Evolutionary conservation across 2,329 filamentous ascomycete genomes (phyloP).

Genomic region (Penicillium sp.): DNA sequence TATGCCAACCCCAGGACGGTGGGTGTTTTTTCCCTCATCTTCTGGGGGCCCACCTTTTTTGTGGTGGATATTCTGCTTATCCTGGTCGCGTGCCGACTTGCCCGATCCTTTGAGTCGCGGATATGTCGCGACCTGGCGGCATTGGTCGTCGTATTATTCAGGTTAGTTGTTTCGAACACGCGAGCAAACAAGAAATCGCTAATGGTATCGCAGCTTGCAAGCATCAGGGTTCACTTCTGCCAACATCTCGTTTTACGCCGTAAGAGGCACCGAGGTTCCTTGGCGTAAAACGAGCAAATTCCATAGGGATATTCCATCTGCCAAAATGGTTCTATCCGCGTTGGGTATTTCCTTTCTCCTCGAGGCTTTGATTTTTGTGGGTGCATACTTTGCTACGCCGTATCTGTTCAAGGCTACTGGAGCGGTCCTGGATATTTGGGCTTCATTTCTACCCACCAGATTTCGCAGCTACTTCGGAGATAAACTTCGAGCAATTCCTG

Average conservation of each 20-base stretch:
- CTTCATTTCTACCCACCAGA: conserved; percentile 3
- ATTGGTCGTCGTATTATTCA: conserved; percentile 1
- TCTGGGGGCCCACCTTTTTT: conserved; percentile 17
- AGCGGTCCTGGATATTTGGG: conserved; percentile 11
- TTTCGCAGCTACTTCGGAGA: neutral
- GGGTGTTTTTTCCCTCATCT: neutral
- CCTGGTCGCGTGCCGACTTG: conserved; percentile 10
- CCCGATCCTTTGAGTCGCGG: conserved; percentile 11
- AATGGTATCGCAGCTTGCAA: conserved; percentile 5
- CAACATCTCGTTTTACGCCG: conserved; percentile 22
- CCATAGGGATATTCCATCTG: neutral
- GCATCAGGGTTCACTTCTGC: conserved; percentile 17
- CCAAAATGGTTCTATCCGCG: neutral
- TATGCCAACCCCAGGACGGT: conserved; percentile 5
- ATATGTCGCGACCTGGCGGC: conserved; percentile 6
- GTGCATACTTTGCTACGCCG: conserved; percentile 15
- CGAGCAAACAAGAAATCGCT: neutral
- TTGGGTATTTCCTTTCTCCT: conserved; percentile 14
- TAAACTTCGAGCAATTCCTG: conserved; percentile 4
- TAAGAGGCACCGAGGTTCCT: conserved; percentile 23
- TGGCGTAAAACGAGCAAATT: conserved; percentile 18
- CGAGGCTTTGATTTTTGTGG: conserved; percentile 2
- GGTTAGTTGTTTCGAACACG: neutral
- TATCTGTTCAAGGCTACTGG: conserved; percentile 9
- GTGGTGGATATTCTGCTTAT: conserved; percentile 12